Evolutionary conservation across 1,284 basidiomycete species (phyloP), one percentile per base, ranked within the genome.

Genomic region (Puccinia triticina): DNA sequence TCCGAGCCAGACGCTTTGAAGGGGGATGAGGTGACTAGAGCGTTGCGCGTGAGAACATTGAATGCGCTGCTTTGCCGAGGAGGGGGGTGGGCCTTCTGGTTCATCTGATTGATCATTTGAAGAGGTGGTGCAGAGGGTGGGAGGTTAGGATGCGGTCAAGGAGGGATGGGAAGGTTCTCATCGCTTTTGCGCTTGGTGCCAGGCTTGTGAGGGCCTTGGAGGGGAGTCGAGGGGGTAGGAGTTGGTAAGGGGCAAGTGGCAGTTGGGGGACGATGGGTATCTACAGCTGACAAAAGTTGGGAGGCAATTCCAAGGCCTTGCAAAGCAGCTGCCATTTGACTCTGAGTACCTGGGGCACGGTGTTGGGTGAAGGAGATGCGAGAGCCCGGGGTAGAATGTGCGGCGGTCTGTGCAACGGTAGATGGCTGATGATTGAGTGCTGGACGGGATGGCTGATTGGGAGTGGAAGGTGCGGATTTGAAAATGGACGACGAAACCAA

Each of bases 311-410:
- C 79, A 34, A 82, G 71, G n/a, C 72, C 72, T 34, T 73, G 43
- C 29, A 82, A 46, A 53, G 79, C 79, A 37, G 71, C 69, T 32
- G 79, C 79, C 79, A 82, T 82, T 66, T 82, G 79, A 75, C 71
- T 74, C 26, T 73, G 69, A 50, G 23, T 53, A 34, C 76, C 76
- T 12, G 76, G 76, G 14, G 59, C 55, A n/a, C 79, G 67, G 12
- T 48, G 59, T 48, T 55, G 79, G 46, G 69, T 74, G 18, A 43
- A 57, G 40, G 72, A 32, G 21, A 37, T 48, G 18, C 37, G 48
- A 26, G 69, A 73, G 53, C 7, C 37, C 34, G 74, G 74, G 34
- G 53, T 57, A 26, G 32, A 40, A 12, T 67, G 59, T 23, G 71
- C 48, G 26, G 18, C 34, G 10, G 72, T 59, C 43, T 34, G 34